Base-by-base conservation (phyloP, 2,329 filamentous ascomycete species). In the Paecilomyces dactylethromorphus region DNA sequence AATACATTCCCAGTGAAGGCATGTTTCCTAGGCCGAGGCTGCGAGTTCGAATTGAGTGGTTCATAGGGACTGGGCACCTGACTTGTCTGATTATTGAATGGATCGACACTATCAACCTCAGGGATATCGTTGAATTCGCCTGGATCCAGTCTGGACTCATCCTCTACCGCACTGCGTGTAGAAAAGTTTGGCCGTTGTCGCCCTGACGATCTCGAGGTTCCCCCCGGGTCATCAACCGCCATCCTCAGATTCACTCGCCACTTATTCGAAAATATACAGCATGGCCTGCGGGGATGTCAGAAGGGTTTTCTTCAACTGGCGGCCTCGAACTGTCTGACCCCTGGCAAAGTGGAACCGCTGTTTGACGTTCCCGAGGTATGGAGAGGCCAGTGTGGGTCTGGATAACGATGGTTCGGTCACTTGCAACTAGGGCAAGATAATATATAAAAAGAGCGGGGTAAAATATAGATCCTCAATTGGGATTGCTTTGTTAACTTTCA, bases 181-280 rank as follows among this genome's bases (percentile, higher is more conserved):
- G 73, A 73, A 62, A 76, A 75, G 58, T 68, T 72, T n/a, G 73
- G 73, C 58, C 71, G 68, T 64, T 68, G 69, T 61, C 72, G 69
- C 66, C 71, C 67, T 63, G 71, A 63, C 53, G 67, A 64, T 62
- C 62, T 62, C 51, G 65, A 64, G 61, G 64, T 52, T 59, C 63
- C 55, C 54, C 63, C 60, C 54, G 57, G 59, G 51, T 57, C 60
- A 60, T 59, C 59, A 55, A 58, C 57, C 53, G 65, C 66, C 69
- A 70, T 71, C 15, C 49, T 57, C 15, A 56, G 29, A 22, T 32
- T 15, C 32, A 24, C 7, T 57, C 24, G 35, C 3, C 18, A 13
- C 51, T 26, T 31, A 53, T 15, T 26, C 21, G 21, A 15, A 5
- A 29, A n/a, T 29, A 15, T 53, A 26, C 10, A 45, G 39, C 39